Evolutionary conservation across 306 rosid genomes (phyloP), one percentile per base, ranked within the genome.

Genomic region (Dalbergia cultrata): DNA sequence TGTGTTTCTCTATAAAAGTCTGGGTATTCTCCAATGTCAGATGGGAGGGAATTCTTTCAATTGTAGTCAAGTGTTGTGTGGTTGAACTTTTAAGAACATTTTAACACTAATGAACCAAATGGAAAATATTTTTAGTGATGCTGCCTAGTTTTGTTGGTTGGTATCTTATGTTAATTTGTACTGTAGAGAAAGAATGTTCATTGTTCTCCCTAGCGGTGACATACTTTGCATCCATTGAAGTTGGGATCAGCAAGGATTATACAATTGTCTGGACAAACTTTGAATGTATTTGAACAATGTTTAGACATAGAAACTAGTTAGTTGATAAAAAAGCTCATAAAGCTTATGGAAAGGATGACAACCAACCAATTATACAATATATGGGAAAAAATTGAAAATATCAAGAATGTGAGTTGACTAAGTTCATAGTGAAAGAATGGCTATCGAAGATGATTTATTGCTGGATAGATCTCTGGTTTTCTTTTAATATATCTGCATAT

Each of bases 401-500:
- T 47, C 47, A 16, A 77, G 39, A 57, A 58, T 66, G 59, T 52
- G n/a, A 58, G 57, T 50, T 50, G 19, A 50, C 57, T 50, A 50
- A 50, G 76, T 33, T 65, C 44, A 19, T 44, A 57, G 62, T 77
- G 17, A 65, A 76, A 70, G 61, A 52, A 80, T 33, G 41, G 69
- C 57, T 14, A 39, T 73, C 63, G 13, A 26, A 31, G 49, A 66
- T 52, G 19, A 44, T 76, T 64, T 45, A 16, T 73, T 9, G 62
- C 45, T 72, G 67, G 62, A 61, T 47, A 60, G 52, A 43, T 72
- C 66, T 67, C 78, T 62, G 61, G 7, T 71, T 81, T 58, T 72
- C 39, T 58, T 43, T 49, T 45, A 12, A 45, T 62, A 22, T 53
- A 12, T 6, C 14, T 68, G 52, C 31, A 14, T 75, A 37, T 62